Percentiles rank a stretch among this genome's conserved stretches.
Conservation (phyloP, 192 early-diverging fungal species). For the Backusella luteola region DNA sequence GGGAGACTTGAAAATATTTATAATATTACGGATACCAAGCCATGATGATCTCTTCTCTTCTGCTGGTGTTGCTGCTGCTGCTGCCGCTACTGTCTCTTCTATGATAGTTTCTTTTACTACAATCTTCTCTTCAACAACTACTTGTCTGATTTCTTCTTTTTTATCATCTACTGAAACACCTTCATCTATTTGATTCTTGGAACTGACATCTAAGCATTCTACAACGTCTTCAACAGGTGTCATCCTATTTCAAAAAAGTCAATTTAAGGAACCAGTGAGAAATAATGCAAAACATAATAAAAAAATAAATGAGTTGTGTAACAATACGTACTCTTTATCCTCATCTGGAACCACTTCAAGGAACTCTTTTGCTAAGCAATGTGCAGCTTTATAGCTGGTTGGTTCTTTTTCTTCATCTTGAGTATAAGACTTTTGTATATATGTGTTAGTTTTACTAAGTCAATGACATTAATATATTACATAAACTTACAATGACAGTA, state of each 20-base stretch:
- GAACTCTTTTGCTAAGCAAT: neutral
- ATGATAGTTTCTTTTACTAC: neutral
- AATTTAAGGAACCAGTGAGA: neutral
- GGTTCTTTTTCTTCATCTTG: neutral
- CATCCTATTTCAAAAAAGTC: neutral
- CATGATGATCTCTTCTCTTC: neutral
- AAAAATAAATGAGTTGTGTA: slow-evolving; percentile 6
- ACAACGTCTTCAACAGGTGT: neutral
- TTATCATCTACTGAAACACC: neutral
- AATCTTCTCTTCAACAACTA: neutral
- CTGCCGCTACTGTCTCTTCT: neutral
- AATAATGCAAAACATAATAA: slow-evolving; percentile 1
- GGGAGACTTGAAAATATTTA: neutral
- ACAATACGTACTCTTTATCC: neutral
- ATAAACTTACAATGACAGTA: slow-evolving; percentile 10
- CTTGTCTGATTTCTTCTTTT: neutral
- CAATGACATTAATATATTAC: neutral
- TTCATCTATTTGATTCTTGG: slow-evolving; percentile 7
- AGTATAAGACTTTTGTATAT: neutral
- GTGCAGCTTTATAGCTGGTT: neutral
- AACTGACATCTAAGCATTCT: neutral
- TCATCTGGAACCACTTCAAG: slow-evolving; percentile 10
- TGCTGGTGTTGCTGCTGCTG: neutral
- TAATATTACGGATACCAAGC: slow-evolving; percentile 1
- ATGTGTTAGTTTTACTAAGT: neutral